Percentiles rank a stretch among this genome's conserved stretches.
Conservation (phyloP, 306 rosid species). For the Mimosa pudica region DNA sequence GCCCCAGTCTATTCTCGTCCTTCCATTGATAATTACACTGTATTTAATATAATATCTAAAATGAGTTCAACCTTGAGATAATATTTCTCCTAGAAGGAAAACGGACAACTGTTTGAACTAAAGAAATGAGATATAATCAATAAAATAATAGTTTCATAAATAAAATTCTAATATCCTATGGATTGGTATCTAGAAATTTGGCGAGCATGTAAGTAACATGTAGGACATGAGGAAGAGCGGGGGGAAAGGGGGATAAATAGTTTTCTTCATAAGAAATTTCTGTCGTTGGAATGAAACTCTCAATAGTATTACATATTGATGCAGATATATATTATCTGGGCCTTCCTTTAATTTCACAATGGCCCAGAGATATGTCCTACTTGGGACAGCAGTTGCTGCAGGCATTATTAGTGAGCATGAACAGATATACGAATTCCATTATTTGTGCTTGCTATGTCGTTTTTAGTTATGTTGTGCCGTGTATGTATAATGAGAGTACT, state of each 20-base stretch:
- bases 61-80: not conserved
- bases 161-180: not conserved
- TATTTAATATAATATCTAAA: constrained; percentile 19
- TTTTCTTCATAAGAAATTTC: not conserved
- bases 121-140: not conserved
- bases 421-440: not conserved
- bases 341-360: constrained; percentile 6
- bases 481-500: too few species aligned
- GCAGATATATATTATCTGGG: not conserved
- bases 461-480: not conserved
- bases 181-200: not conserved
- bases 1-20: not conserved
- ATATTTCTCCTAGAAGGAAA: not conserved
- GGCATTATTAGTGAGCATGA: constrained; percentile 27
- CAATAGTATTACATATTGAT: constrained; percentile 12
- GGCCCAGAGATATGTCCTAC: constrained; percentile 42
- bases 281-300: constrained; percentile 41
- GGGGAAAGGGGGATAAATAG: too few species aligned
- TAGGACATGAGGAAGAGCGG: not conserved
- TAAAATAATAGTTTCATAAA: not conserved
- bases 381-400: constrained; percentile 25
- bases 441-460: not conserved
- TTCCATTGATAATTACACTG: not conserved
- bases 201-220: not conserved
- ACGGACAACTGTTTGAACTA: not conserved